Percentiles rank a stretch among this genome's conserved stretches.
Evolutionary conservation across 2,329 filamentous ascomycete genomes (phyloP).

Genomic region (Diplodia mutila): DNA sequence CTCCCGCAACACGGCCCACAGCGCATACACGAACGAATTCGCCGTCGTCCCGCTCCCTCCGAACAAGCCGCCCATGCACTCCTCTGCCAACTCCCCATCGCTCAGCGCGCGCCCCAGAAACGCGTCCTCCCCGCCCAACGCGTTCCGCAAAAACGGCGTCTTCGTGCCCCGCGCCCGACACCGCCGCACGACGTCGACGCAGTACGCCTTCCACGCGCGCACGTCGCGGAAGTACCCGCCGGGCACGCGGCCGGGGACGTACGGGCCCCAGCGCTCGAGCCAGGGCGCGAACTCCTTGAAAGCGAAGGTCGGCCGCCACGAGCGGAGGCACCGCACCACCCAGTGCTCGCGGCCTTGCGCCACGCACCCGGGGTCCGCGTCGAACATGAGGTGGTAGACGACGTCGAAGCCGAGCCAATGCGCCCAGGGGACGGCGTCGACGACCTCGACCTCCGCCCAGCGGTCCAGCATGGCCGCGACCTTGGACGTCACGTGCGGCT

Average conservation of each 20-base stretch:
- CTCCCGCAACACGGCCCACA: conserved; percentile 3
- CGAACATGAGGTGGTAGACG: conserved; percentile 9
- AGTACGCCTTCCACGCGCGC: background rate
- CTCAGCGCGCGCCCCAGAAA: background rate
- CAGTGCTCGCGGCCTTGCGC: background rate
- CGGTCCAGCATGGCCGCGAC: background rate
- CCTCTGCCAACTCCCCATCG: conserved; percentile 10
- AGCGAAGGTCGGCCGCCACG: conserved; percentile 7
- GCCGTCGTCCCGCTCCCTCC: conserved; percentile 21
- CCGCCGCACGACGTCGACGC: background rate
- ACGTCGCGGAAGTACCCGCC: conserved; percentile 7
- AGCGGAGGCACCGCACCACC: background rate
- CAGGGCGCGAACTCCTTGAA: conserved; percentile 1
- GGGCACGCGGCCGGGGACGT: background rate
- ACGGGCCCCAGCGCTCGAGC: background rate
- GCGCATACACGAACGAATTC: conserved; percentile 10
- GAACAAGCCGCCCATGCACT: conserved; percentile 22
- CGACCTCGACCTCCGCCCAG: background rate
- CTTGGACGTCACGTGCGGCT: background rate
- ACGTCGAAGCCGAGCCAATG: conserved; percentile 1
- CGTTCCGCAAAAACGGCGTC: background rate
- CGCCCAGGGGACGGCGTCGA: background rate
- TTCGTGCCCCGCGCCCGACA: background rate
- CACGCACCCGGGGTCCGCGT: background rate
- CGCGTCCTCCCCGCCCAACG: background rate